Conservation (phyloP, 1,284 basidiomycete genomes). For the Cryptococcus sp. region DNA sequence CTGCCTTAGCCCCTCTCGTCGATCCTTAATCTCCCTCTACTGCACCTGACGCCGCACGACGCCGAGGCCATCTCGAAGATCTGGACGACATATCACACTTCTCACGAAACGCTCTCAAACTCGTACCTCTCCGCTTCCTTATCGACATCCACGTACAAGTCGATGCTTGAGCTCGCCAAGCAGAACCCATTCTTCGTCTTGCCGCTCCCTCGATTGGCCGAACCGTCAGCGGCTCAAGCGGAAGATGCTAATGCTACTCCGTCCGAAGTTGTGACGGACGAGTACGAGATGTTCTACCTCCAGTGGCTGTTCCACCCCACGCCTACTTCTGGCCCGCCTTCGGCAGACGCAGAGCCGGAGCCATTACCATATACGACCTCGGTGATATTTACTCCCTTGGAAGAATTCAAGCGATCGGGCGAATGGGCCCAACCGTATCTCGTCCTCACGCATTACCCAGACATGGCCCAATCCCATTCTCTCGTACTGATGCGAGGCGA, state of each 20-base stretch:
- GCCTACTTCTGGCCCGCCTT: conserved; percentile 57
- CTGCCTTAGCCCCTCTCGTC: conserved; percentile 68
- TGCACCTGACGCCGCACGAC: conserved; percentile 70
- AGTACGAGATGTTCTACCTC: conserved; percentile 84
- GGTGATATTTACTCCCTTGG: conserved; percentile 87
- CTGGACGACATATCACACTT: conserved; percentile 87
- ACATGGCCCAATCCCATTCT: conserved; percentile 76
- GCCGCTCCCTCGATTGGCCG: conserved; percentile 62
- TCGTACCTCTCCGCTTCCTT: conserved; percentile 81
- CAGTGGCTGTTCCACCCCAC: conserved; percentile 79
- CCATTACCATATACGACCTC: conserved; percentile 55
- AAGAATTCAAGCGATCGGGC: conserved; percentile 87
- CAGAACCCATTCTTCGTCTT: conserved; percentile 75
- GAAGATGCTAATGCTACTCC: conserved; percentile 11
- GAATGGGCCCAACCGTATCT: conserved; percentile 90
- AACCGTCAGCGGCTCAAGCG: not conserved
- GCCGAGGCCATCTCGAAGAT: conserved; percentile 70
- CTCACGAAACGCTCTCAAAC: conserved; percentile 71
- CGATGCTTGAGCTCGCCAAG: conserved; percentile 65
- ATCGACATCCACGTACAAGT: conserved; percentile 69
- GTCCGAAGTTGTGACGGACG: conserved; percentile 54
- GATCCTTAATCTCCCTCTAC: conserved; percentile 73
- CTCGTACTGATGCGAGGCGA: conserved; percentile 89
- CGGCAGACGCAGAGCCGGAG: conserved; percentile 52
- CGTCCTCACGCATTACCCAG: conserved; percentile 88